phyloP scores from a whole-genome alignment of 192 early-diverging fungal genomes.

The Backusella morwellensis region DNA sequence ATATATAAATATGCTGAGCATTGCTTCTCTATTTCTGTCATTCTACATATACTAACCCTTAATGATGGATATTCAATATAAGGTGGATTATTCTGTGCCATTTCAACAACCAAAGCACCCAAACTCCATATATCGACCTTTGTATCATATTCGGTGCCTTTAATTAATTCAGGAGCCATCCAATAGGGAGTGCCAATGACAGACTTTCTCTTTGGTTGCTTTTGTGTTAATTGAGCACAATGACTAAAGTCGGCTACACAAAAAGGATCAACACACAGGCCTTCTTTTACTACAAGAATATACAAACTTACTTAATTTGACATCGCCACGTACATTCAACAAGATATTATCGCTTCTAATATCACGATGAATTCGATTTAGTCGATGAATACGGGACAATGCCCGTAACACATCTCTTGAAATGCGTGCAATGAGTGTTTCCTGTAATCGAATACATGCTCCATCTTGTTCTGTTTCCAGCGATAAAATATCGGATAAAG shows the following conservation, averaged over 20 bases:
- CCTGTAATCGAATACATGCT: background rate
- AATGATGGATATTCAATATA: constrained; percentile 85
- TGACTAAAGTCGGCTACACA: constrained; percentile 89
- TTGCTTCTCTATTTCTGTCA: background rate
- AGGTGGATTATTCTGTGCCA: constrained; percentile 94
- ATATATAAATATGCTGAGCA: background rate
- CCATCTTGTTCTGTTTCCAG: constrained; percentile 79
- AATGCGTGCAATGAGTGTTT: constrained; percentile 73
- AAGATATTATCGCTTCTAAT: constrained; percentile 92
- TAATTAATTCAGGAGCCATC: constrained; percentile 98
- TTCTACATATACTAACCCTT: constrained; percentile 28
- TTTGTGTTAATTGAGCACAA: constrained; percentile 84
- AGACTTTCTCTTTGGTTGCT: constrained; percentile 77
- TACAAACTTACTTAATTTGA: constrained; percentile 67
- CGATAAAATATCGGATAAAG: constrained; percentile 92
- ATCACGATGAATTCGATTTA: constrained; percentile 88
- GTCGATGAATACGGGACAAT: constrained; percentile 73
- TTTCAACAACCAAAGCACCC: constrained; percentile 92
- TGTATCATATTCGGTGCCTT: constrained; percentile 85
- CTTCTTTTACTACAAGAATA: too few species aligned
- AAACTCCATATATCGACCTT: constrained; percentile 96
- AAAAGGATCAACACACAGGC: background rate
- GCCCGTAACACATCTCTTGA: constrained; percentile 80
- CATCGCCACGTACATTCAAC: constrained; percentile 74
- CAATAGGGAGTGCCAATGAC: constrained; percentile 93